phyloP scores from a whole-genome alignment of 2,329 filamentous ascomycete species.

The Aspergillus sp. region DNA sequence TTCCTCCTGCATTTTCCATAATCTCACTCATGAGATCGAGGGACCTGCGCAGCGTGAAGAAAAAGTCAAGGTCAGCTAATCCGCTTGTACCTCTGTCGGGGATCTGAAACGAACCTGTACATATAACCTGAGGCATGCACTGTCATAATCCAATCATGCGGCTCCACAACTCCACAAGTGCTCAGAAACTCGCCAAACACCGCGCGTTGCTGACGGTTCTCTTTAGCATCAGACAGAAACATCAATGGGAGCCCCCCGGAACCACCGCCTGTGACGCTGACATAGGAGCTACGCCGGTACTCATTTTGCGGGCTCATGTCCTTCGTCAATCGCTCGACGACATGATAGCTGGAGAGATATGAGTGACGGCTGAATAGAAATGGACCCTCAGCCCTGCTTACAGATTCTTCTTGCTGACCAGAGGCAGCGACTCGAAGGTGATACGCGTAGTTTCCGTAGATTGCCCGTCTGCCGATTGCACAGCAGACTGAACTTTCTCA shows the following conservation, averaged over 20 bases:
- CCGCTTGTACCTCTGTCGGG: not conserved
- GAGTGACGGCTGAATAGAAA: not conserved
- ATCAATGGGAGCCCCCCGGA: slow-evolving; percentile 34
- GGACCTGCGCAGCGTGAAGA: slow-evolving; percentile 21
- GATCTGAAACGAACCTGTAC: slow-evolving; percentile 35
- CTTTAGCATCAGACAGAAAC: slow-evolving; percentile 41
- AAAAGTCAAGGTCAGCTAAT: too few species aligned
- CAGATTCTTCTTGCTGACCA: slow-evolving; percentile 6
- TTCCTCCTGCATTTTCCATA: slow-evolving; percentile 44
- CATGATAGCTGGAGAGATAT: slow-evolving; percentile 30
- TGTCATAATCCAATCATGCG: slow-evolving; percentile 42
- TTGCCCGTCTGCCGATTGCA: not conserved
- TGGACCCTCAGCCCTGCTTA: not conserved
- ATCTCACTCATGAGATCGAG: slow-evolving; percentile 44
- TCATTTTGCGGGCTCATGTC: slow-evolving; percentile 36
- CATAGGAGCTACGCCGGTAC: slow-evolving; percentile 41
- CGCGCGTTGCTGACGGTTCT: slow-evolving; percentile 45
- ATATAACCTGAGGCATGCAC: slow-evolving; percentile 37
- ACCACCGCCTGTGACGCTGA: slow-evolving; percentile 45
- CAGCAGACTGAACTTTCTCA: slow-evolving; percentile 5
- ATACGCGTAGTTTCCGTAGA: not conserved
- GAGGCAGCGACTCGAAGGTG: not conserved
- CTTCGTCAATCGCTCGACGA: slow-evolving; percentile 35
- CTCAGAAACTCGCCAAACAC: slow-evolving; percentile 34
- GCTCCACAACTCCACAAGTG: slow-evolving; percentile 29